Conservation (phyloP, 2,329 filamentous ascomycete genomes). For the Fusarium tuaranense region DNA sequence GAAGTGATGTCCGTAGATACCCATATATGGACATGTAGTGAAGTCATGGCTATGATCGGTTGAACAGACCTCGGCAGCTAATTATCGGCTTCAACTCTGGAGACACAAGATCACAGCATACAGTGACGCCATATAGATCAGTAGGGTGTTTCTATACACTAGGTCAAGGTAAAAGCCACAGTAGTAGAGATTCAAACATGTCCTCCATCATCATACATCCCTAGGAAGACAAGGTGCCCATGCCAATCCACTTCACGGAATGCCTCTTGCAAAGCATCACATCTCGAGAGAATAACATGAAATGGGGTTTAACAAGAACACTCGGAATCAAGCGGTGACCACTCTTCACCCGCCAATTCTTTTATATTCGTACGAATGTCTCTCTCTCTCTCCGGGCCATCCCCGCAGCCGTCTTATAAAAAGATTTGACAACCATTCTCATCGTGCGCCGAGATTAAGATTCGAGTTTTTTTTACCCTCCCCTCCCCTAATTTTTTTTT, state of each 20-base stretch:
- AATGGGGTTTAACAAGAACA: not conserved
- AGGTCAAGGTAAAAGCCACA: slow-evolving; percentile 47
- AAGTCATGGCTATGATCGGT: not conserved
- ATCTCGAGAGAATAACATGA: not conserved
- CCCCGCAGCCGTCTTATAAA: slow-evolving; percentile 22
- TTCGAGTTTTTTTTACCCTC: slow-evolving; percentile 26
- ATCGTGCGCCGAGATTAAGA: slow-evolving; percentile 39
- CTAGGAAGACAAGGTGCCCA: not conserved
- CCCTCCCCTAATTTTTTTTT: slow-evolving; percentile 10
- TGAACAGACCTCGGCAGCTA: too few relatives aligned
- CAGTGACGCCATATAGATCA: slow-evolving; percentile 4
- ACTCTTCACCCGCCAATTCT: slow-evolving; percentile 18
- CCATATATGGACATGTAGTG: not conserved
- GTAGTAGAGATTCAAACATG: slow-evolving; percentile 25
- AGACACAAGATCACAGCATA: too few relatives aligned
- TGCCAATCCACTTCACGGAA: slow-evolving; percentile 8
- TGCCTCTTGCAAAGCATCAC: not conserved
- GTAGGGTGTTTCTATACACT: slow-evolving; percentile 52
- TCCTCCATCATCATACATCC: slow-evolving; percentile 12
- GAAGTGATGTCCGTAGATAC: not conserved
- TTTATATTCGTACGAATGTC: slow-evolving; percentile 29
- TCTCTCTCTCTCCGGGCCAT: slow-evolving; percentile 8
- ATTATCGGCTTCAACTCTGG: too few relatives aligned
- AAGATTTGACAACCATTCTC: slow-evolving; percentile 28
- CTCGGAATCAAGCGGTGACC: slow-evolving; percentile 4